These are phyloP conservation scores for Echites panduratus DNA, from an alignment of 257 asterid species.

Conservation along the genomic window DNA sequence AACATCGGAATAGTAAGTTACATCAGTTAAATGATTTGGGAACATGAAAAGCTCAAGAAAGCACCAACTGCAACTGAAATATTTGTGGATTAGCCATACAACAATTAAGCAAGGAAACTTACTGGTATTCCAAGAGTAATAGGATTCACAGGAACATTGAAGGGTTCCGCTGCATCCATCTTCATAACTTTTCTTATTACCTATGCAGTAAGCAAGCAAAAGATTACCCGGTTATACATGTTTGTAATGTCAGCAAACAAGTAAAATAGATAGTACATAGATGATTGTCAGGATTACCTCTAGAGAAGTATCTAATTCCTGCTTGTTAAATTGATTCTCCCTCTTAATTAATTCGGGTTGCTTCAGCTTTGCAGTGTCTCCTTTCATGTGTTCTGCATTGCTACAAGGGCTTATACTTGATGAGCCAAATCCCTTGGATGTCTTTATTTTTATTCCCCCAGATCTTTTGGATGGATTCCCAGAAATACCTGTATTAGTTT, in stretches of 20 bases:
- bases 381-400: slow-evolving; percentile 53
- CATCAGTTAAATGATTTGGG: background rate
- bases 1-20: slow-evolving; percentile 11
- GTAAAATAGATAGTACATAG: slow-evolving; percentile 1
- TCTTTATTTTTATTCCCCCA: slow-evolving; percentile 62
- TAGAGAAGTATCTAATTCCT: slow-evolving; percentile 67
- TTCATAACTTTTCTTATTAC: slow-evolving; percentile 84
- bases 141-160: slow-evolving; percentile 86
- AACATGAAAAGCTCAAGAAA: background rate
- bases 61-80: background rate
- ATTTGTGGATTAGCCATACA: background rate
- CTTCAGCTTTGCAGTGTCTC: slow-evolving; percentile 53
- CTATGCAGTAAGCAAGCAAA: slow-evolving; percentile 34
- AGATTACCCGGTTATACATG: background rate
- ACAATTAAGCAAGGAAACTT: slow-evolving; percentile 16
- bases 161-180: slow-evolving; percentile 95
- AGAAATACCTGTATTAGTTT: slow-evolving; percentile 40
- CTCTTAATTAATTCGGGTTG: slow-evolving; percentile 35
- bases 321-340: slow-evolving; percentile 51
- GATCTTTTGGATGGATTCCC: slow-evolving; percentile 47
- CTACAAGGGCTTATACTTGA: slow-evolving; percentile 86
- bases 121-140: slow-evolving; percentile 82
- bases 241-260: slow-evolving; percentile 8
- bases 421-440: slow-evolving; percentile 69
- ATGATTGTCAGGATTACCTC: slow-evolving; percentile 47